Evolutionary conservation across 2,329 filamentous ascomycete genomes (phyloP).

Genomic region (Cercospora beticola): DNA sequence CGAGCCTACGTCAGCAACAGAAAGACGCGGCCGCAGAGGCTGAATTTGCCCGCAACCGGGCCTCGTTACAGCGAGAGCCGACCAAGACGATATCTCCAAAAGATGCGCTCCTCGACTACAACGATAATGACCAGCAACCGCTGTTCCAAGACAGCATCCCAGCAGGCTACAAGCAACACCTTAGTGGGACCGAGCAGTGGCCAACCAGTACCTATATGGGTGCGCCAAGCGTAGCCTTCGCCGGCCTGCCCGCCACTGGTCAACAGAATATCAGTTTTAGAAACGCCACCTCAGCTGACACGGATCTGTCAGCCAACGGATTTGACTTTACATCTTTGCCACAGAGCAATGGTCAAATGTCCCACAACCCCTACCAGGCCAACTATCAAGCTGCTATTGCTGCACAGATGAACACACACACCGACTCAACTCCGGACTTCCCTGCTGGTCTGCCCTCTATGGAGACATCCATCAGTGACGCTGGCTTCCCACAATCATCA

Average conservation of each 20-base stretch:
- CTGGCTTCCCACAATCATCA: slow-evolving; percentile 45
- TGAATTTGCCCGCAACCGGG: slow-evolving; percentile 37
- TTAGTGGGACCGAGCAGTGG: slow-evolving; percentile 41
- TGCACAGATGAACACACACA: slow-evolving; percentile 30
- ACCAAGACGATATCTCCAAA: slow-evolving; percentile 91
- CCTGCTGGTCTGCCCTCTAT: slow-evolving; percentile 60
- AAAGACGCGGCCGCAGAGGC: slow-evolving; percentile 60
- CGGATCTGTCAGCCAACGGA: slow-evolving; percentile 33
- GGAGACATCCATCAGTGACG: slow-evolving; percentile 61
- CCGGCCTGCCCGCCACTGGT: slow-evolving; percentile 45
- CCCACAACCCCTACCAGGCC: slow-evolving; percentile 26
- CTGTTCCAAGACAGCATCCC: slow-evolving; percentile 64
- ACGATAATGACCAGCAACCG: slow-evolving; percentile 69
- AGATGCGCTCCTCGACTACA: slow-evolving; percentile 83
- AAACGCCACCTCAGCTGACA: slow-evolving; percentile 43
- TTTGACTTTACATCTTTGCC: slow-evolving; percentile 40
- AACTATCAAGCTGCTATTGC: slow-evolving; percentile 33
- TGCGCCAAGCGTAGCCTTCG: slow-evolving; percentile 46
- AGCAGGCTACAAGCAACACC: slow-evolving; percentile 38
- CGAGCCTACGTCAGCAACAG: slow-evolving; percentile 60
- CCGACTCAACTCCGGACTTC: slow-evolving; percentile 55
- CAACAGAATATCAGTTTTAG: slow-evolving; percentile 46
- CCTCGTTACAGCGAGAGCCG: slow-evolving; percentile 39
- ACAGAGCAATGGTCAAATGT: slow-evolving; percentile 25
- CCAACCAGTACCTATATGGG: slow-evolving; percentile 46